Evolutionary conservation across 176 grass and related monocot species (phyloP), one percentile per base, ranked within the genome.

Genomic region (Melocanna baccifera): DNA sequence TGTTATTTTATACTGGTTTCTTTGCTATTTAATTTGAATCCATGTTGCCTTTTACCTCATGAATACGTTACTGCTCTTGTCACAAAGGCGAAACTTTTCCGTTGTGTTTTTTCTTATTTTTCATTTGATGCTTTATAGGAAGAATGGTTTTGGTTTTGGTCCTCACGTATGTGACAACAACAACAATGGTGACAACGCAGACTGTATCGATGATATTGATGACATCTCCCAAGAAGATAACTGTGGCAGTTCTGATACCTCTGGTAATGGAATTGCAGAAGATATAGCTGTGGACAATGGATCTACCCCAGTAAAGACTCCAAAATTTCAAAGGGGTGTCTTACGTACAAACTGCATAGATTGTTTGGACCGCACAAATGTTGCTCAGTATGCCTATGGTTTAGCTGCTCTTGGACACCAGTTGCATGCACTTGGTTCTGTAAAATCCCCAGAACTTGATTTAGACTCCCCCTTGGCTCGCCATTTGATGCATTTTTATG

Each of bases 351-450:
- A 99, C 86, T 99, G 96, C 84, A 96, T 99, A 56, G 96, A 99
- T 74, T 99, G 96, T 81, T 93, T 99, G 70, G 96, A 99, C 82
- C 93, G 93, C 45, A 99, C 96, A 80, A 99, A 96, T 85, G 96
- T 99, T 69, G 96, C 96, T 69, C 96, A 99, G 67, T 99, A 92
- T 81, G 93, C 96, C 53, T 96, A 92, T 51, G 96, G 96, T 76
- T 83, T 99, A 90, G 96, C 90, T 87, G 90, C 96, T 57, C 86
- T 99, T 88, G 93, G 87, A 52, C 90, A 82, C 84, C 96, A 99
- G 73, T 83, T 99, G 79, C 93, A 96, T 82, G 91, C 85, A 36
- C 84, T 99, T 77, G 85, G 79, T 72, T 87, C 86, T 75, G 59
- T 92, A 71, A 78, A 86, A 64, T 83, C 79, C 39, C 81, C 89